Evolutionary conservation across 371 early-diverging fungal species (phyloP), one percentile per base, ranked within the genome.

Genomic region (Choanephora cucurbitarum): DNA sequence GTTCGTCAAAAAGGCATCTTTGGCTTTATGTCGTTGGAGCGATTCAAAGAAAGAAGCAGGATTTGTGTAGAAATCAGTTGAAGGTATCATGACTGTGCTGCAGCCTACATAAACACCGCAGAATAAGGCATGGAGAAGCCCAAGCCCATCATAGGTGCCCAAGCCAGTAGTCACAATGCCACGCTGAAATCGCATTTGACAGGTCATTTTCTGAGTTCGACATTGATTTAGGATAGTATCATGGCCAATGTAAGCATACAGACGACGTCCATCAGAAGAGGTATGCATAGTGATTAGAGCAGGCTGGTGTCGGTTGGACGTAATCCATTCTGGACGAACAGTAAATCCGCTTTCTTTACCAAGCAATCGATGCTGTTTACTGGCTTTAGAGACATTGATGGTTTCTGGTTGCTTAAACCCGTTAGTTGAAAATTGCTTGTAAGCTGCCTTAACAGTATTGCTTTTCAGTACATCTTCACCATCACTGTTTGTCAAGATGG

Each of bases 161-260:
- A 88, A 77, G 33, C 89, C 86, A 13, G 85, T 79, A 8, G 64
- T 72, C 8, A 95, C 69, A 17, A 93, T 69, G 0, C 91, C 88
- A 24, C 81, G 69, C 32, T 77, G 75, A 1, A 77, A 67, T 50
- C 75, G 77, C 79, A 94, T 81, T 54, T 86, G 84, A 62, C 86
- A 86, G n/a, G 90, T 91, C 47, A 82, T 83, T 58, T 88, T 90
- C 59, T 92, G 91, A 10, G 90, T 78, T 42, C 88, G 74, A 66
- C 92, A 90, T 52, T 89, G 90, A 19, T 87, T 77, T 61, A 94
- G 57, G 24, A 93, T 64, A 1, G 84, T 79, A 3, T 74, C 61
- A 70, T 93, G 92, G 10, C 83, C 77, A 37, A 89, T 66, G 32
- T 75, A 66, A 24, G 86, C 79, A 55, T 82, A 85, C 23, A 73